These are phyloP conservation scores for Caryocar brasiliense DNA, from an alignment of 441 rosid species.

Conservation along the genomic window DNA sequence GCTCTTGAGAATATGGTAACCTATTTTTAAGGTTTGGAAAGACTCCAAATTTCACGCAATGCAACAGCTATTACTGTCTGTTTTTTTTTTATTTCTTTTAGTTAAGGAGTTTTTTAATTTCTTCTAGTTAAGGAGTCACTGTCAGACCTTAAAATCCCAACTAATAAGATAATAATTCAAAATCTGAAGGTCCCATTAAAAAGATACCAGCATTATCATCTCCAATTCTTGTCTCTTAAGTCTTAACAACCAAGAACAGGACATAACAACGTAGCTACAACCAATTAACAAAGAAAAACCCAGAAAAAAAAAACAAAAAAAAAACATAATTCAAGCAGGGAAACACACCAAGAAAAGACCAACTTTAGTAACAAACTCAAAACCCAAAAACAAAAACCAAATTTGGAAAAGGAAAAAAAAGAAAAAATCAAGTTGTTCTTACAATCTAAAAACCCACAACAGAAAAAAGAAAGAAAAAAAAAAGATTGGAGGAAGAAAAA, in stretches of 20 bases:
- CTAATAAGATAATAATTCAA: neutral
- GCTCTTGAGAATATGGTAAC: neutral
- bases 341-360: neutral
- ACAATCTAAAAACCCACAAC: neutral
- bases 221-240: too few relatives aligned
- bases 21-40: neutral
- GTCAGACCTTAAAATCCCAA: neutral
- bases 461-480: neutral
- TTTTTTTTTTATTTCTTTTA: conserved; percentile 2
- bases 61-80: conserved; percentile 2
- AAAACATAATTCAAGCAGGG: too few relatives aligned
- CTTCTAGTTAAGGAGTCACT: neutral
- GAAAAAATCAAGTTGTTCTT: neutral
- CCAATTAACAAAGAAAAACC: neutral
- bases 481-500: too few relatives aligned
- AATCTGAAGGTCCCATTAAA: too few relatives aligned
- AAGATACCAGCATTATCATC: neutral
- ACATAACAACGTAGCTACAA: neutral
- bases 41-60: conserved; percentile 8
- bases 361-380: too few relatives aligned
- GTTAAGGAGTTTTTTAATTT: conserved; percentile 21
- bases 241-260: conserved; percentile 6
- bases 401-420: too few relatives aligned
- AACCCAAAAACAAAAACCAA: too few relatives aligned
- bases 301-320: neutral